Base-by-base conservation (phyloP, 2,329 filamentous ascomycete species). In the Pseudocercospora fuligena region DNA sequence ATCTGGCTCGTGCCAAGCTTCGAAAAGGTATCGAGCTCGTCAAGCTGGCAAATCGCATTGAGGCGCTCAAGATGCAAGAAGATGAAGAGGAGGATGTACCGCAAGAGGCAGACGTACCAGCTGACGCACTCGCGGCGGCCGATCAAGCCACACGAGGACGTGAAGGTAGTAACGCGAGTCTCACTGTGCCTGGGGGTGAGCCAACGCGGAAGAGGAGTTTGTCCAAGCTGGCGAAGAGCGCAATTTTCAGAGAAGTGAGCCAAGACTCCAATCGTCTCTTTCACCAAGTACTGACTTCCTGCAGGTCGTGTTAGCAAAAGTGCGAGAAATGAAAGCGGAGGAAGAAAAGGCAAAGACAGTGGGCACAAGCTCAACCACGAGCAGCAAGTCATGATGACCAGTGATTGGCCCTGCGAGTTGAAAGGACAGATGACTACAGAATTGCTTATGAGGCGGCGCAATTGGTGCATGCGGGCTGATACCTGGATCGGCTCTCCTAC, bases 1-100 rank as follows among this genome's bases (percentile, higher is more conserved):
- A 95, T 84, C 93, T 96, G 81, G 91, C 94, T 70, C 93, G 93
- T 81, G 92, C 93, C 65, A 93, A 93, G 69, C 90, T 99, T 73
- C 91, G 91, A 80, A 91, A 94, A 70, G 94, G 94, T 75, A 96
- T 99, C 82, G 93, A 98, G 81, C 90, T 97, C 76, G 92, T 98
- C 84, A 97, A 97, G 82, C 88, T 99, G 63, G 89, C 93, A 71
- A 97, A 97, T 82, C 92, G 94, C 70, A 98, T 99, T 82, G 93
- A 97, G 79, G 87, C 92, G 33, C 90, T 99, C 82, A 97, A 93
- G 82, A 90, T 96, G 84, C 91, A 95, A 79, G 94, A 97, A 76
- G 93, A 97, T 71, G 93, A 95, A 66, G 89, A 92, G 71, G 90
- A 92, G 65, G 89, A 90, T 66, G 89, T 83, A 27, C 83, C 86